Base-by-base conservation (phyloP, 129 eudicot genomes). In the Ambrosia artemisiifolia region DNA sequence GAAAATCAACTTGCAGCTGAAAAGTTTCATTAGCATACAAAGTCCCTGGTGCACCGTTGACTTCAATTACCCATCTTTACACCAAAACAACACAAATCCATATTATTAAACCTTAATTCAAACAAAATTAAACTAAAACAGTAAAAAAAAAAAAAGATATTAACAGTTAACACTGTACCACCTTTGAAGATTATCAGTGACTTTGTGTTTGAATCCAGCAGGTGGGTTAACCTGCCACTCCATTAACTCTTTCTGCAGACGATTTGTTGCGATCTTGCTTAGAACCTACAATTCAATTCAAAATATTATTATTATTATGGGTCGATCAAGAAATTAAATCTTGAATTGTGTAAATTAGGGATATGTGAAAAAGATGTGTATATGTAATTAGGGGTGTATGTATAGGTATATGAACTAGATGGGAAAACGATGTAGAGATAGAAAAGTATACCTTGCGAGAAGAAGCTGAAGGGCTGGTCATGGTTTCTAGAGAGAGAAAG, bases 161-260 rank as follows among this genome's bases (percentile, higher is more conserved):
- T n/a, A n/a, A n/a, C n/a, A n/a, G n/a, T 7, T 14, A 46, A 57
- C 8, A 16, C 34, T 30, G 34, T 36, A 87, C 96, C 96, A 87
- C 96, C 96, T 83, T 70, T 90, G 96, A 53, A 90, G 90, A 83
- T 90, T 83, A 85, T 90, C 96, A 44, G 96, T 81, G 18, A 90
- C 91, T 79, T 85, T 90, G 74, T 87, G 96, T 54, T 85, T 85
- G 63, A 90, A 87, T 40, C 96, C 96, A 50, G 86, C 55, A 19
- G 96, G 96, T 7, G 96, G 96, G 74, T 87, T 90, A 1, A 79
- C 81, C 78, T 90, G 96, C 96, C 96, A 90, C 66, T 90, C 96
- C 79, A 79, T 70, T 14, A 90, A 79, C 85, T 90, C 96, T 70
- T 90, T 90, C 79, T 90, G 96, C 54, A 90, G 87, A 75, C 96